Base-by-base conservation (phyloP, 2,329 filamentous ascomycete genomes). In the Sclerotinia sclerotiorum region DNA sequence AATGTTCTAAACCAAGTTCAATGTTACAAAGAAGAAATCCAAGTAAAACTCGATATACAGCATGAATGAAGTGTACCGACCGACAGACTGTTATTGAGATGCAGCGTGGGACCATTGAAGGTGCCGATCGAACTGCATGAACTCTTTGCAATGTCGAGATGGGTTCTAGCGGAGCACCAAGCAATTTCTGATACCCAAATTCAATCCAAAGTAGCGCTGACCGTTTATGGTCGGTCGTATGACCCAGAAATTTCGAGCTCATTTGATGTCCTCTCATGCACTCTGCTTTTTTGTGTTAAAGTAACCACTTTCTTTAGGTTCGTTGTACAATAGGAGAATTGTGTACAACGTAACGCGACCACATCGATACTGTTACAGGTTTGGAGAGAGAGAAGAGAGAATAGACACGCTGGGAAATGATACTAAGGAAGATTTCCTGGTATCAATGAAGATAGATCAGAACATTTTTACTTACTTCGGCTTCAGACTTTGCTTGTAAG, bases 401-500 rank as follows among this genome's bases (percentile, higher is more conserved):
- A 51, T 39, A 10, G 5, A 51, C 19, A 63, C 15, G 13, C 24
- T 13, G 42, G 13, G 56, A 51, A 52, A n/a, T 21, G 17, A n/a
- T 24, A 56, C 48, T 17, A 52, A 63, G 58, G 66, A 32, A 17
- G 15, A 5, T 24, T 19, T 51, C 15, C 8, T 6, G 7, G 58
- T 35, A 39, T 48, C 29, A 62, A 5, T 17, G 49, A 29, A 49
- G 46, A 39, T 39, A 17, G n/a, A 8, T 35, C 32, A 29, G 42
- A 35, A 19, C 8, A 42, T 27, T 51, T 42, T 21, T 62, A 71
- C 80, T 72, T 79, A 88, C 86, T 79, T 87, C 82, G 19, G 78
- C 76, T 48, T 87, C 83, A 67, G 80, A 79, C 5, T 79, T 79
- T 4, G 87, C 86, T 75, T 83, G 88, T 2, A 86, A 83, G 54